Evolutionary conservation across 2,329 filamentous ascomycete species (phyloP).

Genomic region (Verruconis gallopava): DNA sequence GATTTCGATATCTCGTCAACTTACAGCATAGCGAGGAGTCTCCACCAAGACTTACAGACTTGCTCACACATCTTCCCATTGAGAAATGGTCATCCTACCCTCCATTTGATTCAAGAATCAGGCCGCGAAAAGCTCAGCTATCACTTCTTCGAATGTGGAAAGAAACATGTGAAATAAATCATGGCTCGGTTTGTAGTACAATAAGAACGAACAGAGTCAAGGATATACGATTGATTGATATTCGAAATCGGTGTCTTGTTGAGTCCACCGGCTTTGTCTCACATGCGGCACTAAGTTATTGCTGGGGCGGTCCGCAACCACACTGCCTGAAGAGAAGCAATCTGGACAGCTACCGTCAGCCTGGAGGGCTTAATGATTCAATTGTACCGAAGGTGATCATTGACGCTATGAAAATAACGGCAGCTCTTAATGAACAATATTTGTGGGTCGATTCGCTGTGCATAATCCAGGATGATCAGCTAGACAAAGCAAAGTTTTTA

Average conservation of each 20-base stretch:
- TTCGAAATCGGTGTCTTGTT: neutral
- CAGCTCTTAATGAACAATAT: neutral
- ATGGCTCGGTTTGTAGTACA: neutral
- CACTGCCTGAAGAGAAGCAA: neutral
- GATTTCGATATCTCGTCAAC: neutral
- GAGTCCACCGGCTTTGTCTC: neutral
- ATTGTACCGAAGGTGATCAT: neutral
- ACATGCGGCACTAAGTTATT: neutral
- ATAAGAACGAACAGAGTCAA: neutral
- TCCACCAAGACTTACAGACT: neutral
- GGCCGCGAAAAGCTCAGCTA: neutral
- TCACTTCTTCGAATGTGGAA: neutral
- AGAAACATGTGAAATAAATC: neutral
- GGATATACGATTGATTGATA: neutral
- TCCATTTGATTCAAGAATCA: neutral
- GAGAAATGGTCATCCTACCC: too few relatives aligned
- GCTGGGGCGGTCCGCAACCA: neutral
- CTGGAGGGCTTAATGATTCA: neutral
- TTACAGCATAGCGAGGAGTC: neutral
- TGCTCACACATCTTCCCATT: too few relatives aligned
- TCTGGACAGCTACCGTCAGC: neutral
- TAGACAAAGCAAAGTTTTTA: neutral
- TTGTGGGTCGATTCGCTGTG: slow-evolving; percentile 1
- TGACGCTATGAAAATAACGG: neutral
- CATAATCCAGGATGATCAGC: neutral